Percentiles rank a stretch among this genome's conserved stretches.
These are phyloP conservation scores for Tetrapisispora arboricola DNA, from an alignment of 805 yeast genomes.

Conservation along the genomic window DNA sequence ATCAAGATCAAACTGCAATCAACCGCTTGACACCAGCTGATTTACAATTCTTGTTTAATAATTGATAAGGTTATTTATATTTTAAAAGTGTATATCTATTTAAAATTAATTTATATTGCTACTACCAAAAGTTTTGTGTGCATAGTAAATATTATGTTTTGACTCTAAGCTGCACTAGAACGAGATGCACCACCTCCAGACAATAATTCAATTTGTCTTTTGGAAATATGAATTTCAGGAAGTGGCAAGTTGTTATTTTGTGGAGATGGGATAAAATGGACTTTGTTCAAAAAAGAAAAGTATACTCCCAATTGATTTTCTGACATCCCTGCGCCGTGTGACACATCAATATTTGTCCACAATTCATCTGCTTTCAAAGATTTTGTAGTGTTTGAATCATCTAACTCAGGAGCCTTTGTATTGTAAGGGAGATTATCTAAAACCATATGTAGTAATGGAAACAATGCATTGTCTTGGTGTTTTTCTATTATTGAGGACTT, in stretches of 20 bases:
- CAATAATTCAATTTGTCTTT: slow-evolving; percentile 48
- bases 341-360: slow-evolving; percentile 57
- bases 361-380: slow-evolving; percentile 51
- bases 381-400: slow-evolving; percentile 71
- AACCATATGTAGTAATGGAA: slow-evolving; percentile 89
- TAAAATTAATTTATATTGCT: too few relatives aligned
- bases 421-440: slow-evolving; percentile 83
- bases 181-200: slow-evolving; percentile 66
- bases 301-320: slow-evolving; percentile 59
- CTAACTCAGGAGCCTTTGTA: slow-evolving; percentile 92
- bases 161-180: slow-evolving; percentile 45
- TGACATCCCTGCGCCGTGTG: slow-evolving; percentile 70
- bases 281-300: slow-evolving; percentile 65
- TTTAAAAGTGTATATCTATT: too few relatives aligned
- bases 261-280: slow-evolving; percentile 65
- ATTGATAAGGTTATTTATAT: slow-evolving; percentile 34
- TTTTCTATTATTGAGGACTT: slow-evolving; percentile 70
- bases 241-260: slow-evolving; percentile 33
- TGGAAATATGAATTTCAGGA: slow-evolving; percentile 47
- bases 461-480: slow-evolving; percentile 73
- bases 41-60: slow-evolving; percentile 85
- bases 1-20: slow-evolving; percentile 85
- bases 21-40: slow-evolving; percentile 86
- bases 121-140: background rate
- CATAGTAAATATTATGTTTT: background rate